Conservation (phyloP, 2,329 filamentous ascomycete genomes). For the Diaporthe velutina region DNA sequence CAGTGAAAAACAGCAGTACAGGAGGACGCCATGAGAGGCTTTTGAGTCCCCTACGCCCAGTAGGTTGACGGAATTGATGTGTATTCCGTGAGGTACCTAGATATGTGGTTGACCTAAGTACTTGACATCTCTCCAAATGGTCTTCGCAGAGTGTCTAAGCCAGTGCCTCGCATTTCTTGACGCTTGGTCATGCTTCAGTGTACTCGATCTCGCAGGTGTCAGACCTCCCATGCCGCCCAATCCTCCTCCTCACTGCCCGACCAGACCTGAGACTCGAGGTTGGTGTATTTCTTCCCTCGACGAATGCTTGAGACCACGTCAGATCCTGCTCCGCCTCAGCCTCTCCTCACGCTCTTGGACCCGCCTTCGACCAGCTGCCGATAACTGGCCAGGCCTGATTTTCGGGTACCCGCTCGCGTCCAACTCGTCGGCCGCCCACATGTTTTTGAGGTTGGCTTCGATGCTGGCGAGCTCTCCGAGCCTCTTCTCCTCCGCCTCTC, state of each 20-base stretch:
- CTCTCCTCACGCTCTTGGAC: background rate
- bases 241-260: too few species aligned
- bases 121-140: too few species aligned
- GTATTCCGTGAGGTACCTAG: background rate
- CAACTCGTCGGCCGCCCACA: background rate
- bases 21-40: background rate
- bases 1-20: background rate
- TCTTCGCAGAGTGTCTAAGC: too few species aligned
- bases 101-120: background rate
- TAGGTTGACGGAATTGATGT: background rate
- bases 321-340: background rate
- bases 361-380: background rate
- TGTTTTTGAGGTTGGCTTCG: background rate
- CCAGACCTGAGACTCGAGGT: too few species aligned
- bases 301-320: background rate
- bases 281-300: too few species aligned
- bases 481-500: background rate
- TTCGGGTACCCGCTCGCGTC: background rate
- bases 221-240: too few species aligned
- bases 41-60: background rate
- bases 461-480: background rate
- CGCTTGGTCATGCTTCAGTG: too few species aligned
- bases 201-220: too few species aligned
- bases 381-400: background rate
- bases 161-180: too few species aligned